A percentile compares a stretch with the other conserved stretches of the same genome.
These are phyloP conservation scores for Pseudogymnoascus sp. DNA, from an alignment of 2,329 filamentous ascomycete genomes.

Conservation along the genomic window DNA sequence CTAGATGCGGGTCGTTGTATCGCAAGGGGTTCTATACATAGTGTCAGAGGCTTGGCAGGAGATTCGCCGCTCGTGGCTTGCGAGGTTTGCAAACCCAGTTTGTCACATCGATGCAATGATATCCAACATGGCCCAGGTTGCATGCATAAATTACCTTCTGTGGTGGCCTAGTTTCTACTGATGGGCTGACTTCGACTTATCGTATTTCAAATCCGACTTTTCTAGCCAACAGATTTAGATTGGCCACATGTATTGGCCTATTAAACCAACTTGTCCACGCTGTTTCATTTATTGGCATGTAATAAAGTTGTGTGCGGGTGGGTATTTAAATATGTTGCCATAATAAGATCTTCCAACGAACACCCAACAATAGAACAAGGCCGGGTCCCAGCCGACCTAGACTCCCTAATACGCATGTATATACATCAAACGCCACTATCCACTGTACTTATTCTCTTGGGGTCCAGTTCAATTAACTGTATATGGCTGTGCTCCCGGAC, in stretches of 20 bases:
- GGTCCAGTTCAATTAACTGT: slow-evolving; percentile 21
- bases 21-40: neutral
- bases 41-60: neutral
- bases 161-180: neutral
- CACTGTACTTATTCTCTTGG: neutral
- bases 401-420: neutral
- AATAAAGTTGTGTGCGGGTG: neutral
- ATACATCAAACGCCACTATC: neutral
- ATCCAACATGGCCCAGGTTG: neutral
- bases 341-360: neutral
- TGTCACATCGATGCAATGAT: neutral
- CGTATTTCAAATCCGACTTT: neutral
- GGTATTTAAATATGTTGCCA: neutral
- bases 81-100: neutral
- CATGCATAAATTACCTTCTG: neutral
- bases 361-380: neutral
- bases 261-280: neutral
- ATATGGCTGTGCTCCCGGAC: slow-evolving; percentile 53
- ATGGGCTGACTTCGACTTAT: neutral
- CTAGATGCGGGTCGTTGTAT: neutral
- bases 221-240: neutral
- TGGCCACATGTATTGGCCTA: neutral
- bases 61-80: neutral
- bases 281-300: neutral
- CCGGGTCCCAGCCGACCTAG: neutral